Conservation (phyloP, 2,329 filamentous ascomycete genomes). For the Sarocladium strictum region DNA sequence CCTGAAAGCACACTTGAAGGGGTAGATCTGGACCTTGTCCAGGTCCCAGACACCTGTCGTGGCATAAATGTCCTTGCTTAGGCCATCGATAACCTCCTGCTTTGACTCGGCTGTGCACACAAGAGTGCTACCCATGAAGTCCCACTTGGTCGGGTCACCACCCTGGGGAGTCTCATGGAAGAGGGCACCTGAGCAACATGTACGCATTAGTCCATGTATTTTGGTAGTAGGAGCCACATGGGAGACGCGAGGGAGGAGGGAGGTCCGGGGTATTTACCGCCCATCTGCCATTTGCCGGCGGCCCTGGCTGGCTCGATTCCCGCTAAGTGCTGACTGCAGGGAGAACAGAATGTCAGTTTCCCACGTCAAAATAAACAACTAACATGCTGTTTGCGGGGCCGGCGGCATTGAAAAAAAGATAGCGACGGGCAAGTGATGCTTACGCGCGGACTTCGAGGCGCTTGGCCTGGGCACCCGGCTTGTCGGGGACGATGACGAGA, state of each 20-base stretch:
- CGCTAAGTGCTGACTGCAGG: constrained; percentile 44
- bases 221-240: neutral
- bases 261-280: constrained; percentile 40
- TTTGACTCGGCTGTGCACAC: constrained; percentile 60
- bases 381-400: neutral
- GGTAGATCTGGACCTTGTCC: constrained; percentile 37
- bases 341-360: neutral
- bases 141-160: constrained; percentile 48
- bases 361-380: neutral
- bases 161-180: constrained; percentile 61
- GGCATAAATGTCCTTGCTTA: constrained; percentile 70
- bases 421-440: constrained; percentile 22
- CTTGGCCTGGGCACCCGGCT: constrained; percentile 53
- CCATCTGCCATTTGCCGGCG: constrained; percentile 55
- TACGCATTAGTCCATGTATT: too few relatives aligned
- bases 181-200: constrained; percentile 55
- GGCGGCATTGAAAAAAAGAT: too few relatives aligned
- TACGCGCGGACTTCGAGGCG: constrained; percentile 55
- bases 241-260: neutral
- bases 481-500: constrained; percentile 64
- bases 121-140: constrained; percentile 70
- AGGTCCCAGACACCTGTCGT: constrained; percentile 70
- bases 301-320: constrained; percentile 46
- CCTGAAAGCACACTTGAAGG: constrained; percentile 38
- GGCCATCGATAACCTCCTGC: constrained; percentile 60